phyloP scores from a whole-genome alignment of 805 yeast genomes.

The Clavispora fructus region DNA sequence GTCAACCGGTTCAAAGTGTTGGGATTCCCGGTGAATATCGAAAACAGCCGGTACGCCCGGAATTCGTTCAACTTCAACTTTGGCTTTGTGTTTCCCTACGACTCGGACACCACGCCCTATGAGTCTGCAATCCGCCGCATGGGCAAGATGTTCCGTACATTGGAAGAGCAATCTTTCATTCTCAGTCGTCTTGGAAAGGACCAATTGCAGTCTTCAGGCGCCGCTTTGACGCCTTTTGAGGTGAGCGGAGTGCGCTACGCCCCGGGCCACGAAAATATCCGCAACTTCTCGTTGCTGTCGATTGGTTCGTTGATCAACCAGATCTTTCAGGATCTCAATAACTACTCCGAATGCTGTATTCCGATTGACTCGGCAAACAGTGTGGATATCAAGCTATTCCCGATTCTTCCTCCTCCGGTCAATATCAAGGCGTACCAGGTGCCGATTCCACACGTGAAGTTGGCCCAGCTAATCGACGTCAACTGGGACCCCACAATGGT shows the following conservation, averaged over 20 bases:
- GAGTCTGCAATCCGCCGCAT: constrained; percentile 79
- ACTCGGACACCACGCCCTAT: constrained; percentile 77
- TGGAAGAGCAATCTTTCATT: constrained; percentile 83
- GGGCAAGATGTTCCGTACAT: constrained; percentile 81
- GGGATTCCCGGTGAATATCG: constrained; percentile 86
- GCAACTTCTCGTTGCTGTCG: constrained; percentile 30
- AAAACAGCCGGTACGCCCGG: constrained; percentile 71
- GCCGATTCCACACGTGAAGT: constrained; percentile 81
- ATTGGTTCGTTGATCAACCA: constrained; percentile 81
- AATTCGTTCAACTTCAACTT: constrained; percentile 91
- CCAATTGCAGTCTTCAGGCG: constrained; percentile 4
- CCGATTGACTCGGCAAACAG: constrained; percentile 88
- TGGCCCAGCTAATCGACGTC: constrained; percentile 70
- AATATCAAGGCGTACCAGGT: constrained; percentile 77
- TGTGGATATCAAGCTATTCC: constrained; percentile 90
- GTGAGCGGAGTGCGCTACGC: constrained; percentile 17
- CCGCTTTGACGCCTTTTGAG: not conserved
- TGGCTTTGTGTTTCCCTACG: constrained; percentile 83
- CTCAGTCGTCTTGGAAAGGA: constrained; percentile 49
- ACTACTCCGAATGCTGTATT: constrained; percentile 92
- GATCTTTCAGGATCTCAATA: constrained; percentile 88
- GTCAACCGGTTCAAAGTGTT: constrained; percentile 65
- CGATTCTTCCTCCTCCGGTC: constrained; percentile 76
- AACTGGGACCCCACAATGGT: constrained; percentile 98
- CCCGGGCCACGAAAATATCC: constrained; percentile 34